phyloP scores from a whole-genome alignment of 129 eudicot genomes.

The Saussurea involucrata region DNA sequence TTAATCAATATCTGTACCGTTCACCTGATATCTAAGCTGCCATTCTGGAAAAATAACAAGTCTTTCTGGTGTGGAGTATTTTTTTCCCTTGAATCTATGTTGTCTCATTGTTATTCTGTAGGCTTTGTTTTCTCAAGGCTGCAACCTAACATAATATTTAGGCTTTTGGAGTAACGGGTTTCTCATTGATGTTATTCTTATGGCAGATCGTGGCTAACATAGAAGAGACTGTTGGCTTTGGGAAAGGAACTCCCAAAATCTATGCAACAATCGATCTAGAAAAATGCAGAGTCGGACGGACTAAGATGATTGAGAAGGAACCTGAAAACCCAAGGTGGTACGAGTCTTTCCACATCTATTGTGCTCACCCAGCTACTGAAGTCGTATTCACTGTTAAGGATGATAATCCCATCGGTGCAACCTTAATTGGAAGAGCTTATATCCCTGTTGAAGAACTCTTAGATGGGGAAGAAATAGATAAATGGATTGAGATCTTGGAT shows the following conservation, averaged over 20 bases:
- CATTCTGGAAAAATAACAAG: background rate
- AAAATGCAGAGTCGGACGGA: slow-evolving; percentile 71
- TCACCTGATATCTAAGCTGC: background rate
- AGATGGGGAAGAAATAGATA: slow-evolving; percentile 56
- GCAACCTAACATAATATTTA: background rate
- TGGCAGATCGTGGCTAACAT: slow-evolving; percentile 48
- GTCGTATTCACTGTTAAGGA: slow-evolving; percentile 73
- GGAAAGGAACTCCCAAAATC: slow-evolving; percentile 66
- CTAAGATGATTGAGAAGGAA: slow-evolving; percentile 48
- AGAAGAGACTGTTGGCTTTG: slow-evolving; percentile 65
- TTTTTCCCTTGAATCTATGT: background rate
- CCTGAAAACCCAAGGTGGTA: slow-evolving; percentile 63
- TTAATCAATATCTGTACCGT: background rate
- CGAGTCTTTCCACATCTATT: slow-evolving; percentile 80
- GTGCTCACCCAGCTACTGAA: slow-evolving; percentile 62
- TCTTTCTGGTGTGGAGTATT: background rate
- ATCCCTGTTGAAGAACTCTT: slow-evolving; percentile 58
- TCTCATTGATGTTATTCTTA: background rate
- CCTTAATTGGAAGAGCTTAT: slow-evolving; percentile 72
- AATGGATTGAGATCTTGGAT: slow-evolving; percentile 71
- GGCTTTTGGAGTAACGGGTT: background rate
- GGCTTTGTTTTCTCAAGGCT: background rate
- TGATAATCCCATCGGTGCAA: slow-evolving; percentile 66
- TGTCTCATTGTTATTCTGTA: background rate
- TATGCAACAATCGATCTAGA: slow-evolving; percentile 75